Evolutionary conservation across 805 yeast species (phyloP), one percentile per base, ranked within the genome.

Genomic region (Lipomyces lipofer): DNA sequence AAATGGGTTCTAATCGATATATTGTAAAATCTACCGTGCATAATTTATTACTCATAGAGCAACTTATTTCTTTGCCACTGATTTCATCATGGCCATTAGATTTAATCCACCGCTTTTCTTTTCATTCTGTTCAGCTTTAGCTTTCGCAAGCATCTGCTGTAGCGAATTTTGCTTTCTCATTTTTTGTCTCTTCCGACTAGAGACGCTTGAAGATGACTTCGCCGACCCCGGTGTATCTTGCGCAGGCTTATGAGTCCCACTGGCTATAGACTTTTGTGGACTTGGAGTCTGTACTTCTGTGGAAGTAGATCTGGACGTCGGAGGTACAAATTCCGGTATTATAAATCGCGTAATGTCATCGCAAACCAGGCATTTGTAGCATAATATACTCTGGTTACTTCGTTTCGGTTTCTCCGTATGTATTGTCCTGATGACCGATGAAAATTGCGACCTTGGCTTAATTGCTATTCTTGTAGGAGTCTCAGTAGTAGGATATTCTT

Each of bases 131-230:
- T 56, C 58, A 2, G 59, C 56, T 36, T 58, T 53, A 10, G 62
- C 47, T 21, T 54, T 58, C 4, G 59, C 62, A 10, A 59, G 43
- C 56, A 58, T 58, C 47, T 30, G 43, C 13, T 51, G 56, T 27
- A 58, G 27, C 3, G 63, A 43, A 29, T 58, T 58, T 42, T 58
- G 53, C 49, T 58, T 58, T 9, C 62, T 39, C 42, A 48, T 30
- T 32, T 58, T 58, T 25, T 55, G 58, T 15, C 62, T 29, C 44
- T 55, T 56, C 32, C 49, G 47, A 30, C 59, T 49, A 8, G 62
- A 49, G 4, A 52, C 47, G 13, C 50, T 48, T 12, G 52, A 15
- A 7, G 56, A 40, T 19, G 24, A 9, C 32, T 50, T 44, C 15
- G 49, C 50, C 15, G 52, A 40, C 21, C 25, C 19, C 10, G 44